Evolutionary conservation across 441 rosid species (phyloP).

Genomic region (Populus hybrid): DNA sequence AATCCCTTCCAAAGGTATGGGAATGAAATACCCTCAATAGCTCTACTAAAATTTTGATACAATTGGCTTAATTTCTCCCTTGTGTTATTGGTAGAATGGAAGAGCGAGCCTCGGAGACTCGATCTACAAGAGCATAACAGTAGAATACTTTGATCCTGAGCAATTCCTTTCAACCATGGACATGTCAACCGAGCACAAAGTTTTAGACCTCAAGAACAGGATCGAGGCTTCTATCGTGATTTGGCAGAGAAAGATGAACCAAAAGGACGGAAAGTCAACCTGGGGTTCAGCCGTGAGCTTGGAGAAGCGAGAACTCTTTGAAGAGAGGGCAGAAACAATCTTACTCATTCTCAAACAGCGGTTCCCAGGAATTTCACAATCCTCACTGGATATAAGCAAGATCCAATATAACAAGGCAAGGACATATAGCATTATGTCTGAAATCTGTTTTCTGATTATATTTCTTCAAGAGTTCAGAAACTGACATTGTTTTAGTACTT

Average conservation of each 20-base stretch:
- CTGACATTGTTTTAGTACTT: not conserved
- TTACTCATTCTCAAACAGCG: conserved; percentile 73
- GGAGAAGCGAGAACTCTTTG: conserved; percentile 86
- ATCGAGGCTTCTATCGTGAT: conserved; percentile 88
- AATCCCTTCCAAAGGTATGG: conserved; percentile 88
- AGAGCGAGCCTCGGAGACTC: conserved; percentile 87
- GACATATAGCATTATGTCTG: not conserved
- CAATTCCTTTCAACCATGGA: conserved; percentile 73
- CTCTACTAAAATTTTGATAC: not conserved
- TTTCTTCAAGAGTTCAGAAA: not conserved
- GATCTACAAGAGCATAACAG: conserved; percentile 72
- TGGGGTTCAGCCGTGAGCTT: conserved; percentile 82
- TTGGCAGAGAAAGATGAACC: conserved; percentile 85
- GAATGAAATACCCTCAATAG: not conserved
- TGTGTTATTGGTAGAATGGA: conserved; percentile 57
- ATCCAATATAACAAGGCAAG: conserved; percentile 79
- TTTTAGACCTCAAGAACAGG: conserved; percentile 80
- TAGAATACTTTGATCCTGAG: conserved; percentile 73
- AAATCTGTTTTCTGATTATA: not conserved
- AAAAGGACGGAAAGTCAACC: conserved; percentile 76
- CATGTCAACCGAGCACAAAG: conserved; percentile 81
- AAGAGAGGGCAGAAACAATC: conserved; percentile 92
- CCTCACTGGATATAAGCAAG: conserved; percentile 89
- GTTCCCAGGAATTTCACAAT: conserved; percentile 85
- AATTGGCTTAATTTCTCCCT: not conserved